Conservation (phyloP, 129 eudicot genomes). For the Ambrosia artemisiifolia region DNA sequence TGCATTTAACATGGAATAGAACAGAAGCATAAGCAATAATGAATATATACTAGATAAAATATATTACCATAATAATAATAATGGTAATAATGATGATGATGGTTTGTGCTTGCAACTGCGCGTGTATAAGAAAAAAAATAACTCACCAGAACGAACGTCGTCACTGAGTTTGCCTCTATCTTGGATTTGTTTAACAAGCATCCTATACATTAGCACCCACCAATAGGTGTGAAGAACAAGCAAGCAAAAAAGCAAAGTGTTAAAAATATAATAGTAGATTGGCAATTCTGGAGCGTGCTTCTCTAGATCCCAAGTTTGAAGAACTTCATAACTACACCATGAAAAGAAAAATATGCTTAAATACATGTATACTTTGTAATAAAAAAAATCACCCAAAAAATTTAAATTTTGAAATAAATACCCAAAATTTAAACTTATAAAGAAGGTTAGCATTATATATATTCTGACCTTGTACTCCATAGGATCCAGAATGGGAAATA, state of each 20-base stretch:
- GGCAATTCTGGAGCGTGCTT: constrained; percentile 53
- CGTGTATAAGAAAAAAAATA: not conserved
- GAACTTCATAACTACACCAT: constrained; percentile 61
- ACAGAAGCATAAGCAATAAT: not conserved
- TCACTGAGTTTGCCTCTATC: constrained; percentile 72
- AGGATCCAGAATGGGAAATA: constrained; percentile 82
- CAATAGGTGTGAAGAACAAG: constrained; percentile 82
- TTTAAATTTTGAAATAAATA: not conserved
- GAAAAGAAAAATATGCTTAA: not conserved
- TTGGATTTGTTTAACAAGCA: constrained; percentile 86
- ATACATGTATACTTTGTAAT: constrained; percentile 3
- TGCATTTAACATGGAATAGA: not conserved
- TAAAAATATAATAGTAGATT: constrained; percentile 69
- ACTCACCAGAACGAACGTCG: constrained; percentile 85
- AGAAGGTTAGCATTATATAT: no score
- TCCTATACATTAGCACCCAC: constrained; percentile 79
- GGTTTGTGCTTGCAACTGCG: not conserved
- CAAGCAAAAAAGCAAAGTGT: constrained; percentile 65
- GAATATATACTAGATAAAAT: no score
- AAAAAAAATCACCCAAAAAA: not conserved
- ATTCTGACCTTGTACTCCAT: constrained; percentile 76
- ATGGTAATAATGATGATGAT: not conserved
- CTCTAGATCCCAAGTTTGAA: constrained; percentile 51
- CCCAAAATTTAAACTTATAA: not conserved
- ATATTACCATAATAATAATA: not conserved